Conservation (phyloP, 495 filamentous ascomycete genomes). For the Lophiotrema nucula region DNA sequence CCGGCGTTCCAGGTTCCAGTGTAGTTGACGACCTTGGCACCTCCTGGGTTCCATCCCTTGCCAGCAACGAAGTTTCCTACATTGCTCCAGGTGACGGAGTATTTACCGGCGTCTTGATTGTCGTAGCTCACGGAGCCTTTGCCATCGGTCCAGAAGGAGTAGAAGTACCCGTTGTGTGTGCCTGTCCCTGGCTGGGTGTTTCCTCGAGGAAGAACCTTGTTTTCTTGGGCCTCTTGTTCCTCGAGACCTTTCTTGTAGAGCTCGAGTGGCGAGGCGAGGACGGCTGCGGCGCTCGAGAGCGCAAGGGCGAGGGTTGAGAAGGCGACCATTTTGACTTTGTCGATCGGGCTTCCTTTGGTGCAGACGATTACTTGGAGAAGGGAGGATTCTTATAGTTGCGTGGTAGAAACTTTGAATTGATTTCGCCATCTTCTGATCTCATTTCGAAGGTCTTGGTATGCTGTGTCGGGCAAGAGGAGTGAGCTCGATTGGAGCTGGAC, state of each 20-base stretch:
- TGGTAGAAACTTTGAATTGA: background rate
- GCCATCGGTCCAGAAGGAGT: slow-evolving; percentile 37
- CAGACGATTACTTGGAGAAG: background rate
- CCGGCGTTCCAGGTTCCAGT: slow-evolving; percentile 50
- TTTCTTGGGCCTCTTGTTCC: background rate
- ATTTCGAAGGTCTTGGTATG: too few species aligned
- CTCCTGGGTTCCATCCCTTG: slow-evolving; percentile 39
- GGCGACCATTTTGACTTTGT: background rate
- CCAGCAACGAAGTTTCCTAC: slow-evolving; percentile 36
- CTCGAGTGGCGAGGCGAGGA: slow-evolving; percentile 18
- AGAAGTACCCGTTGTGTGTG: slow-evolving; percentile 36
- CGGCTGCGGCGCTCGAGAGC: background rate
- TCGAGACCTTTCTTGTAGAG: background rate
- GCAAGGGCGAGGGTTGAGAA: background rate
- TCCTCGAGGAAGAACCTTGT: background rate
- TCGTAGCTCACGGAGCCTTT: slow-evolving; percentile 31
- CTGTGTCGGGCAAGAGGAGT: too few species aligned
- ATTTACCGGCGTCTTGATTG: slow-evolving; percentile 33
- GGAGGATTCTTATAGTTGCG: background rate
- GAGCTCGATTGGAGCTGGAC: too few species aligned
- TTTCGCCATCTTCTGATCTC: background rate
- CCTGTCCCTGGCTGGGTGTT: slow-evolving; percentile 16
- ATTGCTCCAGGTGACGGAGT: slow-evolving; percentile 33
- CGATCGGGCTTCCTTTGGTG: too few species aligned
- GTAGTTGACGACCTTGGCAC: slow-evolving; percentile 42